phyloP scores from a whole-genome alignment of 176 grass and related monocot genomes.

The Carex kokanica region DNA sequence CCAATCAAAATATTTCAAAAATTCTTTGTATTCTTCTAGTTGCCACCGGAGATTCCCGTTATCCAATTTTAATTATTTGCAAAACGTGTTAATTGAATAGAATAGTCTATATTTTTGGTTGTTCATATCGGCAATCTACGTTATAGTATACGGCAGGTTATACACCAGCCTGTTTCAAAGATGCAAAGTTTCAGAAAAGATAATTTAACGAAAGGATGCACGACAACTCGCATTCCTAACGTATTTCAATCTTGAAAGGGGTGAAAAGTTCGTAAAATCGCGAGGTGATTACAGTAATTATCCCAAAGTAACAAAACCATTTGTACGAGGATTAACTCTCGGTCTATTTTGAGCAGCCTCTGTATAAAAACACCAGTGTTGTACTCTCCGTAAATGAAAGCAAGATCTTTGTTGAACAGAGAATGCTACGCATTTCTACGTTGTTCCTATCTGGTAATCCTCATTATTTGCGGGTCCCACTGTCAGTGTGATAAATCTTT shows the following conservation, averaged over 20 bases:
- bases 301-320: background rate
- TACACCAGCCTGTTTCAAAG: background rate
- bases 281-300: constrained; percentile 2
- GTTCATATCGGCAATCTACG: background rate
- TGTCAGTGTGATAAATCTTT: background rate
- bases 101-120: background rate
- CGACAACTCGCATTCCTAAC: background rate
- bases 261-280: background rate
- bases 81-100: background rate
- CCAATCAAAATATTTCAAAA: background rate
- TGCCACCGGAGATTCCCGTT: background rate
- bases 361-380: background rate
- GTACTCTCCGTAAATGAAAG: background rate
- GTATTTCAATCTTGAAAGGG: background rate
- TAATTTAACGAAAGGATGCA: background rate
- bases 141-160: background rate
- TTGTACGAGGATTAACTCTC: constrained; percentile 13
- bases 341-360: background rate
- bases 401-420: background rate
- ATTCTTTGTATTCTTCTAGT: background rate
- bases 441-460: background rate
- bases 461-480: background rate
- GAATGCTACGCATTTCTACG: background rate
- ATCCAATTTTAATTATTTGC: background rate
- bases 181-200: background rate